Base-by-base conservation (phyloP, 139 green algal species). In the Chlamydomonas sp. region DNA sequence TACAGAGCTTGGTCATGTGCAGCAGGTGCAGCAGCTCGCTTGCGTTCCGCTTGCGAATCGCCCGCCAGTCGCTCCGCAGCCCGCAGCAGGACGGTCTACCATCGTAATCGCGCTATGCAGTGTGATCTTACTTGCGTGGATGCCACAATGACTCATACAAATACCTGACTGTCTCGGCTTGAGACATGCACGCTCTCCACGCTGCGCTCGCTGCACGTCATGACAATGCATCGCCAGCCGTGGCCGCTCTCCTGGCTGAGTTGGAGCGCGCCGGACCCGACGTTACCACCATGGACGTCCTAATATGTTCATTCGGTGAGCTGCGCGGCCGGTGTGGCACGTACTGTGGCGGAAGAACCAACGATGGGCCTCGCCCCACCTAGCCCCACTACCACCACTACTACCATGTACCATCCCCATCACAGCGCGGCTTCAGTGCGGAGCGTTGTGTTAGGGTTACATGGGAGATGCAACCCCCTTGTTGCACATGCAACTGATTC, bases 241-340 rank as follows among this genome's bases (percentile, higher is more conserved):
- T 83, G 0, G 75, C 64, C 63, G 75, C 77, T 8, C 75, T 88
- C 15, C 58, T 88, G 2, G 63, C 72, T 2, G 63, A 17, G 5
- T 18, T 88, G n/a, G 61, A 87, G 31, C 17, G 9, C 2, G 83
- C 75, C 0, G 84, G 63, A 7, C 63, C 84, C 1, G 61, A 88
- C 57, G 10, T 88, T 1, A 63, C 58, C 2, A 17, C 14, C 9
- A 82, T 83, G 84, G 84, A 88, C 75, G 84, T 88, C 3, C 84
- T 68, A 5, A 83, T 88, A 20, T 71, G 63, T 1, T 88, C 84
- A 9, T 88, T 88, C 18, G 84, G 84, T 88, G n/a, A 6, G 80
- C 58, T 5, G 17, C 69, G 20, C 7, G 10, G 63, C 63, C 7
- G 63, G 10, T 15, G 7, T 15, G 7, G 63, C 8, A 68, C 10